Conservation (phyloP, 768 basidiomycete genomes). For the Saitozyma sp. region DNA sequence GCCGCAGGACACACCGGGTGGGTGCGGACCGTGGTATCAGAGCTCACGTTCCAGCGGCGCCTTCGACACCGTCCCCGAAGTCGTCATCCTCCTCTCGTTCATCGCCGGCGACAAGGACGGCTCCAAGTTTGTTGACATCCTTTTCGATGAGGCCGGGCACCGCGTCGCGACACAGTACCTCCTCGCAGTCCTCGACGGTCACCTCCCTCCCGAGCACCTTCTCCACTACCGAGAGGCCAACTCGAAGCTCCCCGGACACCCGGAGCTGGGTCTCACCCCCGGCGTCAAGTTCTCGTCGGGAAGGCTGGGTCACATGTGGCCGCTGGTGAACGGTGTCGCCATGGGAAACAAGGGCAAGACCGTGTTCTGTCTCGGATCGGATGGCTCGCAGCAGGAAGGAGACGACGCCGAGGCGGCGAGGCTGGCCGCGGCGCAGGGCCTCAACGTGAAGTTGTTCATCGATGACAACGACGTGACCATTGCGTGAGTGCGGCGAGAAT, state of each 20-base stretch:
- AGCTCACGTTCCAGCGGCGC: constrained; percentile 52
- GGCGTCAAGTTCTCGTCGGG: constrained; percentile 91
- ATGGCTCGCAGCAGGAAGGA: constrained; percentile 88
- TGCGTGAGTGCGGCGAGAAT: constrained; percentile 51
- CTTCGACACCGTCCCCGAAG: constrained; percentile 75
- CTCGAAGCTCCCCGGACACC: constrained; percentile 83
- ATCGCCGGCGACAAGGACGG: constrained; percentile 61
- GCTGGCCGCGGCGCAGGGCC: constrained; percentile 74
- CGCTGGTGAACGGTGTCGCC: constrained; percentile 79
- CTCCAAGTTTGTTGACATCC: constrained; percentile 33
- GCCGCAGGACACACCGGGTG: constrained; percentile 71
- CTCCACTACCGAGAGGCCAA: constrained; percentile 82
- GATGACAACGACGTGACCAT: constrained; percentile 92
- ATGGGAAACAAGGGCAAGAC: constrained; percentile 74
- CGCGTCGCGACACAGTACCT: constrained; percentile 89
- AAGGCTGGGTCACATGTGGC: constrained; percentile 90
- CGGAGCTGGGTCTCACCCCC: constrained; percentile 85
- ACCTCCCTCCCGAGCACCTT: constrained; percentile 71
- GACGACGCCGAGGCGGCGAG: constrained; percentile 88
- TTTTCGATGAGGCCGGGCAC: constrained; percentile 62
- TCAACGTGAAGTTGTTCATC: constrained; percentile 82
- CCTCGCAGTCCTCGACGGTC: constrained; percentile 72
- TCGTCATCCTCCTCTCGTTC: constrained; percentile 74
- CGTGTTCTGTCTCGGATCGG: constrained; percentile 80
- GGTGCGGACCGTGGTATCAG: constrained; percentile 1